Evolutionary conservation across 306 rosid species (phyloP), one percentile per base, ranked within the genome.

Genomic region (Inga leiocalycina): DNA sequence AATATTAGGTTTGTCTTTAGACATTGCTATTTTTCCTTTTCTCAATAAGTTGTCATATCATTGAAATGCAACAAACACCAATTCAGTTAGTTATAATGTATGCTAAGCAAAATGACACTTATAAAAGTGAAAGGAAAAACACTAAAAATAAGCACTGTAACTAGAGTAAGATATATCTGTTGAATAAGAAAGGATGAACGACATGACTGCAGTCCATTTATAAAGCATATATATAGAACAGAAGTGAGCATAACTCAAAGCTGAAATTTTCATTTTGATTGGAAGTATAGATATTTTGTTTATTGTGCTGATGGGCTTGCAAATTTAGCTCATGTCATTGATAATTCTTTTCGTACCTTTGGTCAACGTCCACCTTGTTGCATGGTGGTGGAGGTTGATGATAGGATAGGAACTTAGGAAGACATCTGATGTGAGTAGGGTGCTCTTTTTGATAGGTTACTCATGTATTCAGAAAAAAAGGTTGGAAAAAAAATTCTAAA

Each of bases 1-100:
- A 96, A 96, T 88, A 96, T 96, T 90, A 96, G 99, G 99, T 96
- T 71, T 84, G 54, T 43, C 86, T 87, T 81, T 82, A 44, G 61
- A 48, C 48, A 46, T 72, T 76, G 19, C 79, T 72, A 82, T 45
- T 85, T 54, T 44, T 5, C 35, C 35, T n/a, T 71, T 71, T 54
- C 68, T 56, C 54, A 22, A 71, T 35, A 76, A 75, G 44, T 71
- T n/a, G 34, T 41, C 41, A 43, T 20, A 12, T 71, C 75, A 70
- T 76, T 62, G 34, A 39, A 59, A 59, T 32, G 67, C 62, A 67
- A 84, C 52, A 56, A 44, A 17, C 22, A 44, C 74, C 30, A 43
- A 41, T 62, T 51, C 66, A 51, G 22, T 59, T 52, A 39, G 85
- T 74, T 20, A 70, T 22, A 44, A 43, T 44, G 52, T 71, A 84